Evolutionary conservation across 2,329 filamentous ascomycete genomes (phyloP).

Genomic region (Ophiostoma australiae): DNA sequence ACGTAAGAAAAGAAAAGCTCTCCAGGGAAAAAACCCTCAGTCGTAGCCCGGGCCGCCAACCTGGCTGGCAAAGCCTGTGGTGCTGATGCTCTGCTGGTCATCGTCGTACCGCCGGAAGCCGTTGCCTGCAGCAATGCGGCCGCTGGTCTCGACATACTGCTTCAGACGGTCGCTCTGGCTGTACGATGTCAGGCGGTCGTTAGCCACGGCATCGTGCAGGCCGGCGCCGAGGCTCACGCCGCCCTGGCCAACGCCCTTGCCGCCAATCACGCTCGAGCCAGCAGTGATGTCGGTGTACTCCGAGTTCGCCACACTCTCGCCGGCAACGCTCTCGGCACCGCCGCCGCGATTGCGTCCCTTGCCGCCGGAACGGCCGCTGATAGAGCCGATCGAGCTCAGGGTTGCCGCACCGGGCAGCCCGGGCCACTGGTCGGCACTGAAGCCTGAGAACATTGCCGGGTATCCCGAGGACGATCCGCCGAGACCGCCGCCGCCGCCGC

Average conservation of each 20-base stretch:
- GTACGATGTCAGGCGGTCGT: slow-evolving; percentile 53
- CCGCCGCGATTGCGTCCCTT: slow-evolving; percentile 60
- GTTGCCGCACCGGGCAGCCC: slow-evolving; percentile 61
- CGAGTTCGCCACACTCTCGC: slow-evolving; percentile 86
- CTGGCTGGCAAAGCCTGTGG: slow-evolving; percentile 93
- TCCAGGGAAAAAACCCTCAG: slow-evolving; percentile 35
- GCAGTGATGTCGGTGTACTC: slow-evolving; percentile 70
- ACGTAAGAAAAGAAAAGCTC: background rate
- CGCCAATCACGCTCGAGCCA: slow-evolving; percentile 70
- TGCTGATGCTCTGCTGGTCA: slow-evolving; percentile 92
- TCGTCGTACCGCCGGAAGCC: slow-evolving; percentile 75
- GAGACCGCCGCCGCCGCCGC: slow-evolving; percentile 70
- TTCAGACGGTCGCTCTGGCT: slow-evolving; percentile 88
- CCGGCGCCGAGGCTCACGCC: slow-evolving; percentile 81
- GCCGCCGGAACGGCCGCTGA: slow-evolving; percentile 55
- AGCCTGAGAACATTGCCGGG: slow-evolving; percentile 92
- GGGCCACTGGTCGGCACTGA: slow-evolving; percentile 84
- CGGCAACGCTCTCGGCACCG: slow-evolving; percentile 69
- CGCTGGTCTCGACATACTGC: slow-evolving; percentile 78
- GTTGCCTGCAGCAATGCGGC: slow-evolving; percentile 61
- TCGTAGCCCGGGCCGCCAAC: slow-evolving; percentile 60
- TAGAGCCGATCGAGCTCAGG: slow-evolving; percentile 13
- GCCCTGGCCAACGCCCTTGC: slow-evolving; percentile 71
- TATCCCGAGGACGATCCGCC: slow-evolving; percentile 59
- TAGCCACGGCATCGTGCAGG: slow-evolving; percentile 69